Evolutionary conservation across 169 alveolate species (phyloP).

Genomic region (Theileria parva): DNA sequence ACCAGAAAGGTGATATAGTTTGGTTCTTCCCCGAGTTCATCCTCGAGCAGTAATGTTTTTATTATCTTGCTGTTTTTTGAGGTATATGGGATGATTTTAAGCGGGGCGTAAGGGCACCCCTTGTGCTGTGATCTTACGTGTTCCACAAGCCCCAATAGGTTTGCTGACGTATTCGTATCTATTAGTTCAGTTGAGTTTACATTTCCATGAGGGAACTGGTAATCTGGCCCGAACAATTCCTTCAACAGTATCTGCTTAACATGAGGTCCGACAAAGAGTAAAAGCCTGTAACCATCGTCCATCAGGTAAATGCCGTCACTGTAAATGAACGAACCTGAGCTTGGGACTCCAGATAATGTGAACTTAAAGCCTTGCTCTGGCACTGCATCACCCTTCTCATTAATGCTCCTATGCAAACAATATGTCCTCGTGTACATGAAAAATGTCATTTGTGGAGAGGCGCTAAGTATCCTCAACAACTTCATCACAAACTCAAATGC

Average conservation of each 20-base stretch:
- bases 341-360: slow-evolving; percentile 51
- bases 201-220: slow-evolving; percentile 17
- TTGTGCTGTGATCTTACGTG: slow-evolving; percentile 34
- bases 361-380: slow-evolving; percentile 54
- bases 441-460: slow-evolving; percentile 53
- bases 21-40: slow-evolving; percentile 36
- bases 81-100: slow-evolving; percentile 51
- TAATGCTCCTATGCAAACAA: slow-evolving; percentile 50
- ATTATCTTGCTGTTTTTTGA: slow-evolving; percentile 31
- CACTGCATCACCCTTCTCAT: slow-evolving; percentile 14
- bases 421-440: slow-evolving; percentile 56
- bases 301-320: slow-evolving; percentile 80
- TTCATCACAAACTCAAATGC: slow-evolving; percentile 37
- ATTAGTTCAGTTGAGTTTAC: slow-evolving; percentile 15
- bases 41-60: slow-evolving; percentile 59
- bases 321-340: slow-evolving; percentile 70
- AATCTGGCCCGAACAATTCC: slow-evolving; percentile 58
- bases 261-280: slow-evolving; percentile 80
- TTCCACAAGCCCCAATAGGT: slow-evolving; percentile 32
- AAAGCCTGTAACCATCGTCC: slow-evolving; percentile 75
- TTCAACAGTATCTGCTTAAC: slow-evolving; percentile 38
- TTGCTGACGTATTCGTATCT: slow-evolving; percentile 35
- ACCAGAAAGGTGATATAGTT: slow-evolving; percentile 33
- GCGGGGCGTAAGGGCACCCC: slow-evolving; percentile 35
- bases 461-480: slow-evolving; percentile 42